Evolutionary conservation across 2,329 filamentous ascomycete genomes (phyloP), one percentile per base, ranked within the genome.

Genomic region (Colletotrichum sidae): DNA sequence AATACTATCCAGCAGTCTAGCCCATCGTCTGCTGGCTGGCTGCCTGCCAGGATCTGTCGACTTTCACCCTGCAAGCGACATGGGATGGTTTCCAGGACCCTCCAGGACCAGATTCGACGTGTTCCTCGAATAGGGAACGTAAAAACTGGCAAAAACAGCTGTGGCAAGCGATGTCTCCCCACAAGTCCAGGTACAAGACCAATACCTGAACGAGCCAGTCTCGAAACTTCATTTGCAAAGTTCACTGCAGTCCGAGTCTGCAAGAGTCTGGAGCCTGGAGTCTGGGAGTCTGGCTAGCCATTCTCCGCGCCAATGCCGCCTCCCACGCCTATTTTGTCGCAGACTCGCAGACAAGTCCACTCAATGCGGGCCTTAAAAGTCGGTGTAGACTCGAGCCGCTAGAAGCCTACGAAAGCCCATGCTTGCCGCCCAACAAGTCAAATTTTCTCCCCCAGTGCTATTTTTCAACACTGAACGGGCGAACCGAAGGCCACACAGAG

Each of bases 341-440:
- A 63, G 58, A 57, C 63, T 66, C 53, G 47, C 63, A 66, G 52
- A 53, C 50, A 25, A 57, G 60, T 47, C 67, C 67, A 68, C 60
- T 62, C 61, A 44, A 59, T 68, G 67, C 67, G 67, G 67, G 67
- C 60, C 67, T 66, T 50, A 61, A 67, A 69, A 69, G 67, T 69
- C 67, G 67, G 67, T 69, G 67, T 68, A 68, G 67, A 54, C 46
- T 37, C 45, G 61, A 62, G 55, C 53, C 64, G 55, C 60, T 46
- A 51, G 39, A 41, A 53, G 63, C 52, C 47, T 49, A 35, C 49
- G 41, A 56, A 46, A 53, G 60, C 49, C 41, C 64, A 65, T 67
- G 64, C 38, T 55, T 60, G 64, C 64, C 60, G 51, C 60, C 60
- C 60, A 67, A 55, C 44, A 65, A 65, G 60, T 60, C 39, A 67